A percentile compares a stretch with the other conserved stretches of the same genome.
Evolutionary conservation across 2,329 filamentous ascomycete genomes (phyloP).

Genomic region (Neofusicoccum ribis): DNA sequence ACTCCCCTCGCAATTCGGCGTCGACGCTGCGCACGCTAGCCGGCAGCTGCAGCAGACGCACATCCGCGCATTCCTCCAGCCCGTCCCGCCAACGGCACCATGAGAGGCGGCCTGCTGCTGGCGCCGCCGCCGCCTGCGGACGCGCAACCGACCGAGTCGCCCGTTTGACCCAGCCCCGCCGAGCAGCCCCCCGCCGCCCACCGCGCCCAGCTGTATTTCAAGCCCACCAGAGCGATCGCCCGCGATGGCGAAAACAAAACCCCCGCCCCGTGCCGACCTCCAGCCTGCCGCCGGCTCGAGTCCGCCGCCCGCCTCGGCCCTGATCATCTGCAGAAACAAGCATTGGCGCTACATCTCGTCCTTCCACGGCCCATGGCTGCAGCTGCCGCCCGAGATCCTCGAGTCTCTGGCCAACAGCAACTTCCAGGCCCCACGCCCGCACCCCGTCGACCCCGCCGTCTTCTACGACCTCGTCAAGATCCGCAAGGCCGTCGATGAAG

Average conservation of each 20-base stretch:
- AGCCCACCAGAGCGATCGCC: too few relatives aligned
- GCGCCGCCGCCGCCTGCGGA: not conserved
- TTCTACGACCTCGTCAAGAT: conserved; percentile 86
- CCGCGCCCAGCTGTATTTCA: not conserved
- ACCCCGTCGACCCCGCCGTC: conserved; percentile 74
- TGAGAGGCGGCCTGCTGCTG: not conserved
- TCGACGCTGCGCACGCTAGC: not conserved
- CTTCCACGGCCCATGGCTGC: conserved; percentile 81
- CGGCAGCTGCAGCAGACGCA: not conserved
- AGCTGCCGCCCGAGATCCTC: conserved; percentile 75
- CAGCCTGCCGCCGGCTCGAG: not conserved
- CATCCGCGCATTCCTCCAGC: not conserved
- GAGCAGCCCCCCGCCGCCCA: not conserved
- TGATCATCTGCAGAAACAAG: conserved; percentile 47
- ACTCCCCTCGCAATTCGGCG: too few relatives aligned
- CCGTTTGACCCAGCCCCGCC: not conserved
- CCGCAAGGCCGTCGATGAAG: conserved; percentile 75
- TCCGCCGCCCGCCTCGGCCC: conserved; percentile 23
- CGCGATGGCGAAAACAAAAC: conserved; percentile 1
- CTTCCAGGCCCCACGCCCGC: conserved; percentile 73
- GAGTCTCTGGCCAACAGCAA: conserved; percentile 78
- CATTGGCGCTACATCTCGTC: conserved; percentile 85
- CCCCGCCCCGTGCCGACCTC: not conserved
- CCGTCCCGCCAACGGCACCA: not conserved
- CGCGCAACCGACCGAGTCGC: not conserved